phyloP scores from a whole-genome alignment of 495 filamentous ascomycete genomes.

The Penicillium lagena region DNA sequence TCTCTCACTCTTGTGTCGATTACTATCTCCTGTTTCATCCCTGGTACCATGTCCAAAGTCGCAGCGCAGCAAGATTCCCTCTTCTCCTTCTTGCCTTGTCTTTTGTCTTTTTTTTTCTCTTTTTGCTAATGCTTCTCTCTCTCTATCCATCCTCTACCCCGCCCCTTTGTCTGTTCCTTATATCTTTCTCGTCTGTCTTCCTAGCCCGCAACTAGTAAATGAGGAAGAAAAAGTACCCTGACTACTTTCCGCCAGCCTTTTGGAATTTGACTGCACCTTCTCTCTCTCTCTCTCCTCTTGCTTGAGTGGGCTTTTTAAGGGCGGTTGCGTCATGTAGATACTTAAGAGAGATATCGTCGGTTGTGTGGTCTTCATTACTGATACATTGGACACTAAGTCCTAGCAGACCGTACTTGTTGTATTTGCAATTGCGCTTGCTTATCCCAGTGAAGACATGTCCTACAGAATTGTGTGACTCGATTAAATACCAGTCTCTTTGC shows the following conservation, averaged over 20 bases:
- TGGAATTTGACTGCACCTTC: neutral
- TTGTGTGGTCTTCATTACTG: too few species aligned
- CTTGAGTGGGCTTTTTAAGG: neutral
- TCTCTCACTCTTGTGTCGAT: constrained; percentile 5
- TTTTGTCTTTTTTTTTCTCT: constrained; percentile 13
- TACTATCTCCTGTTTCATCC: constrained; percentile 12
- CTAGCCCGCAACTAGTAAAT: constrained; percentile 29
- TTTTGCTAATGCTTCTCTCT: constrained; percentile 19
- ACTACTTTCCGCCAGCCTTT: neutral
- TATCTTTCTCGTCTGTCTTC: constrained; percentile 13
- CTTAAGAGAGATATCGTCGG: too few species aligned
- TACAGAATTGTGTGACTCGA: too few species aligned
- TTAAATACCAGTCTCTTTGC: too few species aligned
- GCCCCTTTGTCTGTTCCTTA: constrained; percentile 10
- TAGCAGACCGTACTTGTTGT: too few species aligned
- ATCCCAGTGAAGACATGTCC: too few species aligned
- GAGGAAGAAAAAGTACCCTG: constrained; percentile 33
- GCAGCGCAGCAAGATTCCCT: constrained; percentile 40
- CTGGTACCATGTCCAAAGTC: constrained; percentile 37
- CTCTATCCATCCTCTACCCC: constrained; percentile 30
- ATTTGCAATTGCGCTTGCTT: too few species aligned
- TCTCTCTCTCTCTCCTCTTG: neutral
- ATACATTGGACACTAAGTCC: too few species aligned
- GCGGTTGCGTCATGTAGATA: too few species aligned
- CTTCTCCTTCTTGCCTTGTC: constrained; percentile 32